phyloP scores from a whole-genome alignment of 306 rosid species.

The Hippophae gyantsensis region DNA sequence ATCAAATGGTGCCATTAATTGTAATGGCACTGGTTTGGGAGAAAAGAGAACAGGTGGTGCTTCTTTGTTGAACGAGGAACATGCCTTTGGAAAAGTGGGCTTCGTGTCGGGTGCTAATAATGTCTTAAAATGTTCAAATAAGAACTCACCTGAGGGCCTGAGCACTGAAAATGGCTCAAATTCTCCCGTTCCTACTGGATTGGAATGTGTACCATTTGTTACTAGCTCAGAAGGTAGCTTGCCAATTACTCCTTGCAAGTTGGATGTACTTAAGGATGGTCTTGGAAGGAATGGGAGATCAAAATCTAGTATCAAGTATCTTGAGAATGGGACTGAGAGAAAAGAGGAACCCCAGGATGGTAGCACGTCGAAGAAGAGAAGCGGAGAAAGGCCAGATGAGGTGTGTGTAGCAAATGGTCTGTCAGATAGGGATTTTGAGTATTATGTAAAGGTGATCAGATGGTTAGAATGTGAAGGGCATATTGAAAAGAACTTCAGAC shows the following conservation, averaged over 20 bases:
- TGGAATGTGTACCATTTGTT: slow-evolving; percentile 46
- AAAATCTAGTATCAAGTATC: slow-evolving; percentile 54
- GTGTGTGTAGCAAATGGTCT: slow-evolving; percentile 35
- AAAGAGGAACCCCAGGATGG: slow-evolving; percentile 65
- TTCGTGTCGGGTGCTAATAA: slow-evolving; percentile 36
- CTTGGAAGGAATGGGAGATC: slow-evolving; percentile 56
- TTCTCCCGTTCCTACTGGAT: slow-evolving; percentile 44
- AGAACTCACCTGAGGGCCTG: slow-evolving; percentile 45
- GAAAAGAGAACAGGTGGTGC: slow-evolving; percentile 35
- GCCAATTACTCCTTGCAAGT: slow-evolving; percentile 78
- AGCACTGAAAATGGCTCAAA: slow-evolving; percentile 50
- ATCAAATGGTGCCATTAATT: slow-evolving; percentile 37
- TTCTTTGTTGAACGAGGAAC: slow-evolving; percentile 56
- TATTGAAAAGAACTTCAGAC: slow-evolving; percentile 86
- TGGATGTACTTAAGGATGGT: slow-evolving; percentile 59
- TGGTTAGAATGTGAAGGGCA: slow-evolving; percentile 92
- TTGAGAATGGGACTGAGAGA: slow-evolving; percentile 48
- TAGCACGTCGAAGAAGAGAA: slow-evolving; percentile 67
- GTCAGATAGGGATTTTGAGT: slow-evolving; percentile 58
- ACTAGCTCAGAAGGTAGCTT: slow-evolving; percentile 53
- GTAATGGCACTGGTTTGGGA: slow-evolving; percentile 25
- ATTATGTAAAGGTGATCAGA: slow-evolving; percentile 79
- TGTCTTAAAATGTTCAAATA: slow-evolving; percentile 34
- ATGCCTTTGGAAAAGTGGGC: slow-evolving; percentile 19
- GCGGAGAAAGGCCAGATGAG: slow-evolving; percentile 42